Conservation (phyloP, 2,329 filamentous ascomycete species). For the Cadophora gregata region DNA sequence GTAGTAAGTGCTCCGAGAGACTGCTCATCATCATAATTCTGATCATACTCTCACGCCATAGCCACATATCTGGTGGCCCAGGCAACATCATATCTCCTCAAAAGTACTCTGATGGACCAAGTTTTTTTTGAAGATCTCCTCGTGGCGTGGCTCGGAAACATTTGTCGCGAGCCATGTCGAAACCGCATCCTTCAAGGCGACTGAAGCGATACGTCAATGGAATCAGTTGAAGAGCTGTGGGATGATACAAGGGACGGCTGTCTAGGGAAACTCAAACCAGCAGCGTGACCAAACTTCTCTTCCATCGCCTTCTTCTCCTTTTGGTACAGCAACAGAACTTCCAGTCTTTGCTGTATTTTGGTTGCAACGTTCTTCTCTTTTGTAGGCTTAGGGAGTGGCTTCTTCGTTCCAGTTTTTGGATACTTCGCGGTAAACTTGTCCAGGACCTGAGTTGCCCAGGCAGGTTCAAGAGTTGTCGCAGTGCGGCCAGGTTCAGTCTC, state of each 20-base stretch:
- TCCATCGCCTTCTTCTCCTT: slow-evolving; percentile 23
- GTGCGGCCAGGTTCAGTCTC: slow-evolving; percentile 36
- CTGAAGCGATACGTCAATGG: not conserved
- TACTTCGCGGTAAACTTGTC: slow-evolving; percentile 40
- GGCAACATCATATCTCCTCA: not conserved
- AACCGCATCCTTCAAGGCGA: not conserved
- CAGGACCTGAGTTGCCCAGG: slow-evolving; percentile 37
- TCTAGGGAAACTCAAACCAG: not conserved
- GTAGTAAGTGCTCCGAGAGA: not conserved
- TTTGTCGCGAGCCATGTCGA: not conserved
- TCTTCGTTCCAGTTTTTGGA: slow-evolving; percentile 41
- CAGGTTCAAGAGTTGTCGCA: slow-evolving; percentile 33
- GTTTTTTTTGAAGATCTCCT: not conserved
- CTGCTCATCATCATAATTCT: not conserved
- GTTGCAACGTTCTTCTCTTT: slow-evolving; percentile 17
- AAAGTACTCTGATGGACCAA: not conserved
- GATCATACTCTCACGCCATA: not conserved
- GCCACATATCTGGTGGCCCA: not conserved
- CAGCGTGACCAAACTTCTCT: not conserved
- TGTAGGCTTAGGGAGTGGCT: slow-evolving; percentile 9
- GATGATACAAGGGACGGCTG: not conserved
- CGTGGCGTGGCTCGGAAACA: not conserved
- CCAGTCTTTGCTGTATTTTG: slow-evolving; percentile 22
- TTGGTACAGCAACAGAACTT: slow-evolving; percentile 21
- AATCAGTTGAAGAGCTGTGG: not conserved